Conservation (phyloP, 2,329 filamentous ascomycete species). For the Stagonosporopsis chrysanthemi region DNA sequence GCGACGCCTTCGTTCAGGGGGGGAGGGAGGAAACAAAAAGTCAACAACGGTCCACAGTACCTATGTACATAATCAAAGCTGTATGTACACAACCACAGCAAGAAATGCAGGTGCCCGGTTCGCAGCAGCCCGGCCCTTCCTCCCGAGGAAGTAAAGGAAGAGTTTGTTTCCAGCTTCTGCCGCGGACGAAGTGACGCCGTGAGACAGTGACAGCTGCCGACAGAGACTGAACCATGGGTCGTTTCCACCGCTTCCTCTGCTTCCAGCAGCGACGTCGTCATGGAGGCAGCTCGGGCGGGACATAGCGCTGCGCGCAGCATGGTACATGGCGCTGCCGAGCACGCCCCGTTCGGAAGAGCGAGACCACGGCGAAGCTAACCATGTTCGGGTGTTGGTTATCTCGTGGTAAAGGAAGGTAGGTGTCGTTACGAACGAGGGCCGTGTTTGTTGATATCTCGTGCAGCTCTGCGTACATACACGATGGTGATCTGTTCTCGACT, state of each 20-base stretch:
- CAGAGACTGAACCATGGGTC: conserved; percentile 12
- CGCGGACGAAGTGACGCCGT: neutral
- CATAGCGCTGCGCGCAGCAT: neutral
- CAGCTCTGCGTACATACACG: neutral
- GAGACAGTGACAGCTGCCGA: conserved; percentile 1
- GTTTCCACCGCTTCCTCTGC: neutral
- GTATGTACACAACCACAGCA: neutral
- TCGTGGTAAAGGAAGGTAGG: neutral
- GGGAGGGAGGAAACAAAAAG: no score
- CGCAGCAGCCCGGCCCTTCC: no score
- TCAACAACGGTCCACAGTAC: neutral
- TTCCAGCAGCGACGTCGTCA: conserved; percentile 6
- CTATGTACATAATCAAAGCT: no score
- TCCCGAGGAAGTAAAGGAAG: neutral
- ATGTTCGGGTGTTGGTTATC: neutral
- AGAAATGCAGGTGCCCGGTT: no score
- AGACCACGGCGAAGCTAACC: neutral
- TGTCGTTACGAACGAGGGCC: neutral
- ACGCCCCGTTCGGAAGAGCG: conserved; percentile 1
- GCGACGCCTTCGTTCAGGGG: neutral
- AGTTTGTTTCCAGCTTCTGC: neutral
- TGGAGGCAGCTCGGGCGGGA: conserved; percentile 4
- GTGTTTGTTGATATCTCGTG: conserved; percentile 1
- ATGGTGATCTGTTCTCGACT: neutral
- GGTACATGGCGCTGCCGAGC: conserved; percentile 14